Evolutionary conservation across 2,329 filamentous ascomycete species (phyloP).

Genomic region (Neoascochyta sp.): DNA sequence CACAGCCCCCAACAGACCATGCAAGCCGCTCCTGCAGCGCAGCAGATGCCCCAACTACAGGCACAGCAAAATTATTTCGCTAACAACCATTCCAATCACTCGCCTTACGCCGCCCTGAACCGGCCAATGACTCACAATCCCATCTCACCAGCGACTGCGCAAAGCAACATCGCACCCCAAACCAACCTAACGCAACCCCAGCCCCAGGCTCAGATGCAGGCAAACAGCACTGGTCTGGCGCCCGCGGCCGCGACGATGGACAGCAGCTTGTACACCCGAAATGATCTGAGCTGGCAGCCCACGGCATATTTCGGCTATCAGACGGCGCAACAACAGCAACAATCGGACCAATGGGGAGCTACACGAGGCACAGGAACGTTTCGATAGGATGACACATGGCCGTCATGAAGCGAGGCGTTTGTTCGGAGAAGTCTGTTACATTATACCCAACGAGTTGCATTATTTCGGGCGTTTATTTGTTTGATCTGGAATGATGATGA

Average conservation of each 20-base stretch:
- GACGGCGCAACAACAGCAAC: slow-evolving; percentile 13
- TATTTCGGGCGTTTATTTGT: no score
- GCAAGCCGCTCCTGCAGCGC: slow-evolving; percentile 16
- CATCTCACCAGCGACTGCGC: slow-evolving; percentile 10
- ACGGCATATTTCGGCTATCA: slow-evolving; percentile 26
- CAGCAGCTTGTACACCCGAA: slow-evolving; percentile 20
- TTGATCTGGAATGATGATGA: no score
- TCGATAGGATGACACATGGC: no score
- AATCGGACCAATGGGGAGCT: slow-evolving; percentile 27
- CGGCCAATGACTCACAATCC: slow-evolving; percentile 20
- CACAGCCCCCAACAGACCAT: slow-evolving; percentile 20
- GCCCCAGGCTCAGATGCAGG: slow-evolving; percentile 13
- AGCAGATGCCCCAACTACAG: slow-evolving; percentile 19
- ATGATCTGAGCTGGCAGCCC: slow-evolving; percentile 23
- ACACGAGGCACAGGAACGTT: no score
- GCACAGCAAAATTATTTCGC: slow-evolving; percentile 16
- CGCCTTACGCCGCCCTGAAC: slow-evolving; percentile 20
- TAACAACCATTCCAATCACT: slow-evolving; percentile 16
- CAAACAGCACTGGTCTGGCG: slow-evolving; percentile 13
- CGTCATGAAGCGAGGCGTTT: no score
- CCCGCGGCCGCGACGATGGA: slow-evolving; percentile 13
- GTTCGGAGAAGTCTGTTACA: no score
- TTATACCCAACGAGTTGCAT: no score
- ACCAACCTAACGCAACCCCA: slow-evolving; percentile 14
- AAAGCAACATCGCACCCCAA: slow-evolving; percentile 9